A percentile compares a stretch with the other conserved stretches of the same genome.
Evolutionary conservation across 1,139 yeast genomes (phyloP).

Genomic region (Suhomyces guaymorum): DNA sequence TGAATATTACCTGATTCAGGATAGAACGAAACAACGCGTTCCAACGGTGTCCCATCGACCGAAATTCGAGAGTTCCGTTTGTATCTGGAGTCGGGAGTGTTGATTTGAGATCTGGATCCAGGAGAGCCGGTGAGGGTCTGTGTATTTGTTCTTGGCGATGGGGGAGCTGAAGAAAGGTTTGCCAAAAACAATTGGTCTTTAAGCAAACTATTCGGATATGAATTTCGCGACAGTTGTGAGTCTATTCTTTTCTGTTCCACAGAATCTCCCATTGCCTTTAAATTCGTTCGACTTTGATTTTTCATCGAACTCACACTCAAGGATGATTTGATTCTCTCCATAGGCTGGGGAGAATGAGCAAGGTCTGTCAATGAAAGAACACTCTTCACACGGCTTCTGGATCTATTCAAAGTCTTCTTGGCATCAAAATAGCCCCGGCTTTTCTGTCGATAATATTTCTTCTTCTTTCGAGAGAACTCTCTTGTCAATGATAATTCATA

Average conservation of each 20-base stretch:
- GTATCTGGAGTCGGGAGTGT: constrained; percentile 10
- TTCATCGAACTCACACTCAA: constrained; percentile 37
- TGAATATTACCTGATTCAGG: constrained; percentile 27
- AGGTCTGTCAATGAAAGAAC: constrained; percentile 40
- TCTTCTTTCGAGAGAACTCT: constrained; percentile 48
- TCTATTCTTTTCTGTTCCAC: constrained; percentile 15
- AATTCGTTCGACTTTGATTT: constrained; percentile 17
- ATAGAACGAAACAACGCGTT: constrained; percentile 38
- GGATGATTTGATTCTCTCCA: constrained; percentile 43
- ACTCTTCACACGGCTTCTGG: constrained; percentile 52
- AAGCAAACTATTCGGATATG: constrained; percentile 7
- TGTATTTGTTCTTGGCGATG: constrained; percentile 5
- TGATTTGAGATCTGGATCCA: constrained; percentile 2
- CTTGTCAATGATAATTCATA: constrained; percentile 75
- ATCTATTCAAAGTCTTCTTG: constrained; percentile 44
- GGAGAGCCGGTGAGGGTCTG: constrained; percentile 4
- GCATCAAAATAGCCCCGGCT: constrained; percentile 40
- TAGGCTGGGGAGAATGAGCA: constrained; percentile 31
- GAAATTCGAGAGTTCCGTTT: constrained; percentile 6
- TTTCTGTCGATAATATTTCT: constrained; percentile 34
- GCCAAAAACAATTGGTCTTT: constrained; percentile 2
- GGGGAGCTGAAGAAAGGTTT: constrained; percentile 6
- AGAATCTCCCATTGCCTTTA: constrained; percentile 12
- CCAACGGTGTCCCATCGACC: constrained; percentile 21
- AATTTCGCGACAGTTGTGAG: constrained; percentile 18